Evolutionary conservation across 2,329 filamentous ascomycete genomes (phyloP).

Genomic region (Cadophora sp.): DNA sequence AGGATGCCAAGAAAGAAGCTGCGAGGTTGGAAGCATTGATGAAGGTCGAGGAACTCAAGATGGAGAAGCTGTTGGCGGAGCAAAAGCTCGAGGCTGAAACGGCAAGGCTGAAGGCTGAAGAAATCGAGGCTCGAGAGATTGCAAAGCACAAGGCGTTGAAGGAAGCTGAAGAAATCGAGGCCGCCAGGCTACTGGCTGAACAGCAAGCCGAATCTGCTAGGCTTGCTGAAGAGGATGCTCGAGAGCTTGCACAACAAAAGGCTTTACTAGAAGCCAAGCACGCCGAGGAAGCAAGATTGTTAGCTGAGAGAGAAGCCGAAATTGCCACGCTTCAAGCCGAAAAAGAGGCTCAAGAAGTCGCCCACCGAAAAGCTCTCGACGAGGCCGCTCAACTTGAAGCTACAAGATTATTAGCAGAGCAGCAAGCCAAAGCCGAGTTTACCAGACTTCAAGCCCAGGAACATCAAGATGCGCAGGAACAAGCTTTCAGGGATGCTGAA

Average conservation of each 20-base stretch:
- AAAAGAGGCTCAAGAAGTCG: constrained; percentile 7
- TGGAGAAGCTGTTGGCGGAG: not conserved
- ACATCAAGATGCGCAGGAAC: not conserved
- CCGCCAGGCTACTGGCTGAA: not conserved
- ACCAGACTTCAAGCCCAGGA: not conserved
- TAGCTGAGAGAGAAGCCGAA: constrained; percentile 10
- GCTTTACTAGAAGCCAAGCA: not conserved
- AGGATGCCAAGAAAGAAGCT: constrained; percentile 25
- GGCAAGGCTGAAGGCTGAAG: constrained; percentile 27
- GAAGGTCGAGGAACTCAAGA: constrained; percentile 21
- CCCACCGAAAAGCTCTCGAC: not conserved
- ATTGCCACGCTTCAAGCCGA: constrained; percentile 14
- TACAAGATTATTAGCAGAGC: not conserved
- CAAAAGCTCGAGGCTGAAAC: constrained; percentile 10
- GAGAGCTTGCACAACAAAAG: not conserved
- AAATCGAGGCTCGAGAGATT: constrained; percentile 25
- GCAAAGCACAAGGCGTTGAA: constrained; percentile 15
- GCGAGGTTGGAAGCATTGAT: constrained; percentile 19
- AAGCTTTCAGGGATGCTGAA: not conserved
- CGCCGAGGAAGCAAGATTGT: not conserved
- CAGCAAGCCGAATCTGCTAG: constrained; percentile 13
- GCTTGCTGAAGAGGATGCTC: not conserved
- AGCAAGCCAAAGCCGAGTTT: not conserved
- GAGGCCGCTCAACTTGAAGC: constrained; percentile 10
- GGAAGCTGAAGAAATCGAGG: constrained; percentile 21